Percentiles rank a stretch among this genome's conserved stretches.
Conservation (phyloP, 352 stramenopile species). For the Poterioochromonas sp. region DNA sequence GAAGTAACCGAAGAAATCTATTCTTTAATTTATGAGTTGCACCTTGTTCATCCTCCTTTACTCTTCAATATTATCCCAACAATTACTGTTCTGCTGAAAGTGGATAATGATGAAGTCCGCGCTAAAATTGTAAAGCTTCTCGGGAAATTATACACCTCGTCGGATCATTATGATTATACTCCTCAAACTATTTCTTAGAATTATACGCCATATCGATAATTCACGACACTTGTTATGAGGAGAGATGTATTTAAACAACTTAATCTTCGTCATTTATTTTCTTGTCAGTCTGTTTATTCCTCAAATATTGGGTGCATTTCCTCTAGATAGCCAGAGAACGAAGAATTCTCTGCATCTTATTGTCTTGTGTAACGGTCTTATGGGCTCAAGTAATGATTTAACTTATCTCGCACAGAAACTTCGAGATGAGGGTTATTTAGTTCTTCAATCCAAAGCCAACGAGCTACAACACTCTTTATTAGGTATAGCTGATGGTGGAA, state of each 20-base stretch:
- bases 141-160: constrained; percentile 43
- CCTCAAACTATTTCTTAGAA: too few relatives aligned
- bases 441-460: constrained; percentile 10
- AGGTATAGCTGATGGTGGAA: background rate
- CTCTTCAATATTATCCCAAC: constrained; percentile 40
- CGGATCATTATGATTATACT: too few relatives aligned
- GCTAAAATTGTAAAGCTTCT: constrained; percentile 36
- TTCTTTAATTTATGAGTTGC: constrained; percentile 42
- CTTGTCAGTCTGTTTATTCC: too few relatives aligned
- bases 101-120: constrained; percentile 39
- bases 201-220: too few relatives aligned
- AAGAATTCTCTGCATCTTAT: too few relatives aligned
- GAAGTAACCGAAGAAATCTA: constrained; percentile 21
- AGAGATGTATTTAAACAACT: too few relatives aligned
- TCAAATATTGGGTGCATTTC: too few relatives aligned
- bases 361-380: constrained; percentile 8
- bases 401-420: background rate
- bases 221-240: too few relatives aligned
- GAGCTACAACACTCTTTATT: background rate
- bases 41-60: constrained; percentile 37
- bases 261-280: too few relatives aligned
- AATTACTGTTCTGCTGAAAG: constrained; percentile 36
- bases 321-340: too few relatives aligned
- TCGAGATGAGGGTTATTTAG: background rate
- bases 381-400: background rate